Percentiles rank a stretch among this genome's conserved stretches.
These are phyloP conservation scores for Hypoxylon sp. DNA, from an alignment of 2,329 filamentous ascomycete genomes.

Conservation along the genomic window DNA sequence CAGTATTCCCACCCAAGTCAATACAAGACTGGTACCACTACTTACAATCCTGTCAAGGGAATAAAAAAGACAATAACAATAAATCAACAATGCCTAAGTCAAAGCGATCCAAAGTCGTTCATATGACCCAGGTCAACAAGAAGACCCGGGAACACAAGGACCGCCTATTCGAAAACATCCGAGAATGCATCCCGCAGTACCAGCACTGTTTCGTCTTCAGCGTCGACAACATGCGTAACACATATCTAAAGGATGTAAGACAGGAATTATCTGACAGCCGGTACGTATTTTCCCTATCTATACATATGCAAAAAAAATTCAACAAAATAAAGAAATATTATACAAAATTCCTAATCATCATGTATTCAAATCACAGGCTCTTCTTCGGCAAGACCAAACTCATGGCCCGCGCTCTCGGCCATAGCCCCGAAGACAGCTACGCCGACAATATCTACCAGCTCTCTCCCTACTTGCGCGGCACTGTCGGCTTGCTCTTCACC, in stretches of 20 bases:
- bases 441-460: conserved; percentile 83
- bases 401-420: conserved; percentile 94
- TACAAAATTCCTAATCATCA: neutral
- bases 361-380: conserved; percentile 70
- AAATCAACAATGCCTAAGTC: conserved; percentile 88
- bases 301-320: too few species aligned
- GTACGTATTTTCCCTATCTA: conserved; percentile 63
- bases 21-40: conserved; percentile 8
- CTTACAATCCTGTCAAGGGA: neutral
- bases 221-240: conserved; percentile 98
- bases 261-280: conserved; percentile 87
- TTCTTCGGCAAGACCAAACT: conserved; percentile 99
- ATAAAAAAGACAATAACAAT: neutral
- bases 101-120: conserved; percentile 89
- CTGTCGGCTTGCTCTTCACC: conserved; percentile 92
- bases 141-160: conserved; percentile 94
- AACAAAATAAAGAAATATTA: too few species aligned
- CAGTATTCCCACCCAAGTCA: neutral
- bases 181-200: conserved; percentile 86
- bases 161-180: conserved; percentile 89
- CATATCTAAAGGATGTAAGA: conserved; percentile 91
- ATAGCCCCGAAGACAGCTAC: conserved; percentile 81
- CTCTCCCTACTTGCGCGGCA: conserved; percentile 78
- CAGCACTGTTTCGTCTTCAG: conserved; percentile 93
- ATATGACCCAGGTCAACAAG: conserved; percentile 92